These are phyloP conservation scores for Samsoniella hepiali DNA, from an alignment of 2,329 filamentous ascomycete species.

Conservation along the genomic window DNA sequence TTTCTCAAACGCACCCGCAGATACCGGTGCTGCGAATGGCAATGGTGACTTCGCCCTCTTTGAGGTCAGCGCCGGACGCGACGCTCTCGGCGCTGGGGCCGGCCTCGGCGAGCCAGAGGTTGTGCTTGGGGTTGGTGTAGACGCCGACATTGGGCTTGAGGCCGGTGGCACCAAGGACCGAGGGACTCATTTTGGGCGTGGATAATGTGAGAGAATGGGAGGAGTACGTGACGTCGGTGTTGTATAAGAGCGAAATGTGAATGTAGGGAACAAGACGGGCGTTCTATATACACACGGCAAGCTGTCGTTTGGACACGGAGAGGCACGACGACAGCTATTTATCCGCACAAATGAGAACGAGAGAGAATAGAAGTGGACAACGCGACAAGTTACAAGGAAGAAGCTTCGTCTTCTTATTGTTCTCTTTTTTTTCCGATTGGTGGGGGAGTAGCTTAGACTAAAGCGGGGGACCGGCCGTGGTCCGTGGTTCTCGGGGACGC, in stretches of 20 bases:
- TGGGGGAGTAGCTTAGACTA: slow-evolving; percentile 6
- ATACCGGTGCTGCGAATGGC: slow-evolving; percentile 94
- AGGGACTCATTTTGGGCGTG: slow-evolving; percentile 17
- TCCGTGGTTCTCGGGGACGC: not conserved
- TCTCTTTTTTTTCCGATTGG: not conserved
- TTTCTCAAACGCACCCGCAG: slow-evolving; percentile 64
- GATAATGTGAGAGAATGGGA: not conserved
- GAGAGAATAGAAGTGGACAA: not conserved
- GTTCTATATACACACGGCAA: not conserved
- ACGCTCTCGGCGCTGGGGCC: slow-evolving; percentile 74
- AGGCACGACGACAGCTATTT: not conserved
- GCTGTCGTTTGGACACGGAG: not conserved
- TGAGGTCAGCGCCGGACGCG: slow-evolving; percentile 62
- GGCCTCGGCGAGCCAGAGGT: slow-evolving; percentile 82
- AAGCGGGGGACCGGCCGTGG: not conserved
- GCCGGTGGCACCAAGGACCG: slow-evolving; percentile 18
- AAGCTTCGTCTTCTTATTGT: not conserved
- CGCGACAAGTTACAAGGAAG: not conserved
- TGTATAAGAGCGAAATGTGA: not conserved
- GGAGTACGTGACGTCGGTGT: not conserved
- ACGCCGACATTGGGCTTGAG: slow-evolving; percentile 88
- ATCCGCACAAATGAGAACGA: slow-evolving; percentile 2
- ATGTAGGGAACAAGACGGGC: not conserved
- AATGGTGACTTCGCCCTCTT: slow-evolving; percentile 80
- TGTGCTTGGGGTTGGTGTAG: slow-evolving; percentile 89